Evolutionary conservation across 345 rosid genomes (phyloP).

Genomic region (Aquilaria yunnanensis): DNA sequence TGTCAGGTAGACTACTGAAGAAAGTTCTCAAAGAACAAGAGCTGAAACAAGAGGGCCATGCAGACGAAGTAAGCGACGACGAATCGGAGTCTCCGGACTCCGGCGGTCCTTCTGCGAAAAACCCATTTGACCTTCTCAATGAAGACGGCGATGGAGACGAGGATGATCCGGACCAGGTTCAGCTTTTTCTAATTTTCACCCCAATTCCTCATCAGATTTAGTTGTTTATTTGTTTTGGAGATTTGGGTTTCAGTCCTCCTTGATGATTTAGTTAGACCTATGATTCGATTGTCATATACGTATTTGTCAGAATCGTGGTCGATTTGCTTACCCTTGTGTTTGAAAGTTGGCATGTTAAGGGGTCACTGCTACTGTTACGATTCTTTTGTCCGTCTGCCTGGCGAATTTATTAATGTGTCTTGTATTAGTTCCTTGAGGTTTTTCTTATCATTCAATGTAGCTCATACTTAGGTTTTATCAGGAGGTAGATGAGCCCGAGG

Average conservation of each 20-base stretch:
- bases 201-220: conserved; percentile 24
- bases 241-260: not conserved
- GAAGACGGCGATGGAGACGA: conserved; percentile 30
- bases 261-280: no score
- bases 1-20: conserved; percentile 79
- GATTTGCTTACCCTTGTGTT: no score
- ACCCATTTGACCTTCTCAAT: conserved; percentile 80
- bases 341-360: no score
- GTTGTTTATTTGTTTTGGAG: not conserved
- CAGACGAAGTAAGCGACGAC: conserved; percentile 17
- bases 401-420: no score
- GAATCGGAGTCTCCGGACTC: conserved; percentile 37
- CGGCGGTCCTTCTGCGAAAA: conserved; percentile 30
- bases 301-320: no score
- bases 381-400: no score
- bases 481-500: conserved; percentile 39
- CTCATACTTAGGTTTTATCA: conserved; percentile 16
- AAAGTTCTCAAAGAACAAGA: conserved; percentile 75
- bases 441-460: not conserved
- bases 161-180: conserved; percentile 25
- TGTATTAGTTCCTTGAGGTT: not conserved
- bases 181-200: not conserved
- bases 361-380: no score
- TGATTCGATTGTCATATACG: not conserved
- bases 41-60: conserved; percentile 20